Conservation (phyloP, 371 early-diverging fungal genomes). For the Haplosporangium sp. region DNA sequence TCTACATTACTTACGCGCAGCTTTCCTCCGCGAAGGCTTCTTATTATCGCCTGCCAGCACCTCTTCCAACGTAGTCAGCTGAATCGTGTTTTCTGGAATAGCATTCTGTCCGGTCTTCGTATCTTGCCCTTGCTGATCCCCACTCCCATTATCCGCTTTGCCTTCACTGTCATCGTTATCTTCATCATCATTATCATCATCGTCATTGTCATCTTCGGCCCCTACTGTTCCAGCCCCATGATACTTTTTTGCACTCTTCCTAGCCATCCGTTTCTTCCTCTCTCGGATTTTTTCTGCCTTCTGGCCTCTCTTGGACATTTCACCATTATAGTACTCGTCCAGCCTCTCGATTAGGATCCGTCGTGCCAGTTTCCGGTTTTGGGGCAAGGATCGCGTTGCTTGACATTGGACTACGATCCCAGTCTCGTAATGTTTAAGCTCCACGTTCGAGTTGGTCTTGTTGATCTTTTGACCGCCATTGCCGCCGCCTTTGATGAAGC, state of each 20-base stretch:
- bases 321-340: conserved; percentile 77
- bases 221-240: conserved; percentile 26
- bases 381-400: conserved; percentile 79
- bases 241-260: conserved; percentile 66
- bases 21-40: conserved; percentile 38
- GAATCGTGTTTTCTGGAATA: conserved; percentile 9
- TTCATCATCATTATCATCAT: neutral
- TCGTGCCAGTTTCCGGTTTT: conserved; percentile 82
- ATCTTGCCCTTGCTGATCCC: neutral
- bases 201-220: neutral
- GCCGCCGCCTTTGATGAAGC: conserved; percentile 90
- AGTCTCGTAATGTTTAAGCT: conserved; percentile 87
- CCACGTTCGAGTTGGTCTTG: conserved; percentile 87
- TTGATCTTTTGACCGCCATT: conserved; percentile 96
- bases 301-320: conserved; percentile 70
- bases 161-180: neutral
- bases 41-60: conserved; percentile 32
- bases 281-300: conserved; percentile 71
- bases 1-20: conserved; percentile 16
- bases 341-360: conserved; percentile 75
- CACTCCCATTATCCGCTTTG: neutral
- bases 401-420: conserved; percentile 84
- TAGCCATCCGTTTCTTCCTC: conserved; percentile 69
- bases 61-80: conserved; percentile 29
- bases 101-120: neutral